Base-by-base conservation (phyloP, 1,139 yeast genomes). In the Candida glucosophila region DNA sequence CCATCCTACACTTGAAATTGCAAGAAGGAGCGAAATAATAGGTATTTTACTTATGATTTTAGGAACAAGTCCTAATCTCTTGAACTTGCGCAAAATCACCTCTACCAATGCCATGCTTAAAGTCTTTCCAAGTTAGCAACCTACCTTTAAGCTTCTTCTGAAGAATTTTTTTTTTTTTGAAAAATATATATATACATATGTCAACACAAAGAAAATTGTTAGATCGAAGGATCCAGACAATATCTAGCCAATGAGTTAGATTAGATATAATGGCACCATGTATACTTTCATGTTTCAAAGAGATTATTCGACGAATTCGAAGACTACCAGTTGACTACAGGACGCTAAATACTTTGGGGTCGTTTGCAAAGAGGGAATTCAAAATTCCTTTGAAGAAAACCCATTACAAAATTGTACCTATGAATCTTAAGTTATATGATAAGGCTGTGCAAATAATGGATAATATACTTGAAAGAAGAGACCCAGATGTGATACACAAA, bases 1-100 rank as follows among this genome's bases (percentile, higher is more conserved):
- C 83, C 94, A 79, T 0, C 58, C 52, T 4, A 81, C 42, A 20
- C 94, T 85, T 12, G 68, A 49, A 2, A 81, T 10, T 1, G 80
- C 70, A 17, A 79, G 54, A 3, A 77, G 29, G n/a, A 76, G 33
- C 2, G 95, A 77, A 1, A 85, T 32, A 22, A 57, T 39, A 3
- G 95, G 93, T 26, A 88, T 55, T 7, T 56, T 45, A 32, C 54
- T 54, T 19, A 76, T 55, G n/a, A 75, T 39, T 44, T 67, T 72
- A 29, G 81, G 78, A 16, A 77, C 47, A 15, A 77, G 46, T 6
- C 82, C 83, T 29, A 67, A 55, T 39, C 70, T 72, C 34, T 74
- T 65, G 17, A 77, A 53, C 27, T 58, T 55, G 31, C 78, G 55
- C 28, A 73, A 63, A 4, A 73, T 33, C 7, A 67, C 59, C 39